These are phyloP conservation scores for Xylaria grammica DNA, from an alignment of 495 filamentous ascomycete species.

Conservation along the genomic window DNA sequence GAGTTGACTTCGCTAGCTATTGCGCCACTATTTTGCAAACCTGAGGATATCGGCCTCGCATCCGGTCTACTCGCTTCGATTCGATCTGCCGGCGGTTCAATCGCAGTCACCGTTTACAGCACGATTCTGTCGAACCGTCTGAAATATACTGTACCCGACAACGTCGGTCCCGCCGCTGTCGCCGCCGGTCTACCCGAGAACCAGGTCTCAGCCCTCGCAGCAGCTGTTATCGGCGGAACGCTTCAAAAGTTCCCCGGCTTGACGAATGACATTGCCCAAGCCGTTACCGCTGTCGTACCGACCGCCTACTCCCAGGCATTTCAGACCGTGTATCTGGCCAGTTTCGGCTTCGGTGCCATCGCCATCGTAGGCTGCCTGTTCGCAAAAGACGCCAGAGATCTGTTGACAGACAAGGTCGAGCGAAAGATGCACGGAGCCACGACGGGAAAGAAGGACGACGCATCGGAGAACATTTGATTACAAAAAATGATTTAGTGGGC, in stretches of 20 bases:
- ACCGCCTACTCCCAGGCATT: conserved; percentile 50
- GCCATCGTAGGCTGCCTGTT: conserved; percentile 49
- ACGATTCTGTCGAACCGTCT: conserved; percentile 52
- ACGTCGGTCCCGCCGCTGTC: conserved; percentile 46
- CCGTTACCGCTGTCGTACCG: conserved; percentile 41
- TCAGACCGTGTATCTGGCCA: conserved; percentile 53
- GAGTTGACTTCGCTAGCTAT: conserved; percentile 31
- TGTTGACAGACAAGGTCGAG: conserved; percentile 44
- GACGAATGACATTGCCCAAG: conserved; percentile 41
- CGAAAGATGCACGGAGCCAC: conserved; percentile 32
- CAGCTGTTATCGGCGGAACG: conserved; percentile 38
- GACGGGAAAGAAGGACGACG: conserved; percentile 15
- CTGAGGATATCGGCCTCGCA: conserved; percentile 55
- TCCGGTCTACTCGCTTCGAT: conserved; percentile 52
- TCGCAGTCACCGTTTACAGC: conserved; percentile 46
- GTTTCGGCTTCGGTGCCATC: conserved; percentile 52
- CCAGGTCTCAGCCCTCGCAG: conserved; percentile 45
- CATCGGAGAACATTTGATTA: conserved; percentile 9
- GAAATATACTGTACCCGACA: conserved; percentile 41
- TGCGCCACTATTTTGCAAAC: conserved; percentile 31
- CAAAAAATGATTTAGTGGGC: conserved; percentile 16
- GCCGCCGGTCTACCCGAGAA: conserved; percentile 50
- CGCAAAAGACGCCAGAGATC: conserved; percentile 41
- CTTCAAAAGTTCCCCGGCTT: conserved; percentile 50
- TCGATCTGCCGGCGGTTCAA: conserved; percentile 34